Conservation (phyloP, 306 rosid genomes). For the Pachyrhizus erosus region DNA sequence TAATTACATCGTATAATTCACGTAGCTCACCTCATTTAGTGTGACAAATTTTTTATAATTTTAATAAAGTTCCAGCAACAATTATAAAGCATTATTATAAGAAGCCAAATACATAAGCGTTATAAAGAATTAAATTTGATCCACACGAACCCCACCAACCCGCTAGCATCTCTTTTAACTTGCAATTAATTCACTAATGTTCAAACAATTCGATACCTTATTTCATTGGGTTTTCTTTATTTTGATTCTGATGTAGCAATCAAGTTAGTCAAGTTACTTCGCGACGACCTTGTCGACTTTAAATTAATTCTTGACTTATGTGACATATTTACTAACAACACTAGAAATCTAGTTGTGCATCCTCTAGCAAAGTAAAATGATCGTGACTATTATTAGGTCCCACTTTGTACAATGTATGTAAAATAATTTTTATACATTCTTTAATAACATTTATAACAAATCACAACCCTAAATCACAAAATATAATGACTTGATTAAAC, state of each 20-base stretch:
- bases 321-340: background rate
- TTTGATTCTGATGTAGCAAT: background rate
- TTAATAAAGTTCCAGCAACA: too few species aligned
- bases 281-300: background rate
- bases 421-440: background rate
- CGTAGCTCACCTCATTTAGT: too few species aligned
- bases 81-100: too few species aligned
- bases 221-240: background rate
- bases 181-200: background rate
- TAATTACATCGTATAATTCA: too few species aligned
- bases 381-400: background rate
- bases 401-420: background rate
- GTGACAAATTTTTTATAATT: too few species aligned
- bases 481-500: too few species aligned
- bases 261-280: conserved; percentile 41
- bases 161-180: background rate
- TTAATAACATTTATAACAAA: background rate
- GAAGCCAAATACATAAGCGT: background rate
- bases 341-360: background rate
- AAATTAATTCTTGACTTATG: background rate
- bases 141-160: background rate
- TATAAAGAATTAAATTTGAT: background rate
- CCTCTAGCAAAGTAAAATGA: background rate
- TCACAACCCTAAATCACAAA: background rate
- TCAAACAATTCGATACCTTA: background rate